Percentiles rank a stretch among this genome's conserved stretches.
phyloP scores from a whole-genome alignment of 257 asterid genomes.

The Cinchona pubescens region DNA sequence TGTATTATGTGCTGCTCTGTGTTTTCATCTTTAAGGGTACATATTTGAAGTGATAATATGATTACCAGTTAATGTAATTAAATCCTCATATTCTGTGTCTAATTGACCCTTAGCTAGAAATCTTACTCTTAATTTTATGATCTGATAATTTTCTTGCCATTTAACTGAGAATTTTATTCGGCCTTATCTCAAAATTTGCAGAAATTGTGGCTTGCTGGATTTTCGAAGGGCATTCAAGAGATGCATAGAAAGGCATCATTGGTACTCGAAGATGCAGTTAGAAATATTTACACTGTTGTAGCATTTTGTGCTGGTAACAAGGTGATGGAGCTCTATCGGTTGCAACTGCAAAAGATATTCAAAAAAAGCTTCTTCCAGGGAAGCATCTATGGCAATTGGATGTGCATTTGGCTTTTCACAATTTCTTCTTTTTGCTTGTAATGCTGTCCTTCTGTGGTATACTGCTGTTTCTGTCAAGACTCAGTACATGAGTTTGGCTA shows the following conservation, averaged over 20 bases:
- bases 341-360: constrained; percentile 79
- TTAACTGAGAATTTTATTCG: background rate
- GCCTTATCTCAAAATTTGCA: constrained; percentile 27
- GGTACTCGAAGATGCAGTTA: constrained; percentile 95
- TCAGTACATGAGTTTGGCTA: constrained; percentile 47
- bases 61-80: background rate
- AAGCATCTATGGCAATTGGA: constrained; percentile 95
- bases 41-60: background rate
- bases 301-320: constrained; percentile 99
- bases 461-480: constrained; percentile 78
- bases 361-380: constrained; percentile 94
- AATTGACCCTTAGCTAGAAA: background rate
- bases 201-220: constrained; percentile 99
- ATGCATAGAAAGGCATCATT: constrained; percentile 99
- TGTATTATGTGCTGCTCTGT: background rate
- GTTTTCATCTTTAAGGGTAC: background rate
- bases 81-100: background rate
- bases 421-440: constrained; percentile 97
- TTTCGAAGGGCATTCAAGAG: constrained; percentile 98
- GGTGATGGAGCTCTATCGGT: constrained; percentile 95
- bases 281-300: constrained; percentile 94
- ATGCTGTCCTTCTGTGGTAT: constrained; percentile 96
- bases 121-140: background rate
- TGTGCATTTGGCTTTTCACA: constrained; percentile 96
- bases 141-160: background rate